phyloP scores from a whole-genome alignment of 192 early-diverging fungal species.

The Diversispora epigaea region DNA sequence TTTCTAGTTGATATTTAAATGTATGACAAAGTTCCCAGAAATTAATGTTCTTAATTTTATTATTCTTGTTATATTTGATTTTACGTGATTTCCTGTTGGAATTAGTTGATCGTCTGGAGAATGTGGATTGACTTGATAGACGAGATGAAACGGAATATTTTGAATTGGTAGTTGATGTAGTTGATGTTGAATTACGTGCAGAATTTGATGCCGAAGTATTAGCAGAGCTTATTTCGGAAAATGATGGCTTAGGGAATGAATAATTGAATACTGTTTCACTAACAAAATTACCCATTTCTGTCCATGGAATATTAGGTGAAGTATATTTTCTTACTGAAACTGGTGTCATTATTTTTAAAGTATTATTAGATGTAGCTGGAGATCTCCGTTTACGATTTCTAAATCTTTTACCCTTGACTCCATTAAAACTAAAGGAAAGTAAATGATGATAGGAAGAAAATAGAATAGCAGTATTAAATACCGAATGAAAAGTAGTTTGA shows the following conservation, averaged over 20 bases:
- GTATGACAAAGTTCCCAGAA: constrained; percentile 8
- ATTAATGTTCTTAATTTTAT: neutral
- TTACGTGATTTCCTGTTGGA: no score
- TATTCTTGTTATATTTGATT: neutral
- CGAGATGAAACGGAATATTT: neutral
- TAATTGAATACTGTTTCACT: neutral
- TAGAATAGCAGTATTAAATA: constrained; percentile 11
- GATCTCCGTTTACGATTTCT: neutral
- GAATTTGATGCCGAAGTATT: neutral
- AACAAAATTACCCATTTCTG: neutral
- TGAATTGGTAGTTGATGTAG: neutral
- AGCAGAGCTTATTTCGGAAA: neutral
- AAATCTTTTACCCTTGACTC: neutral
- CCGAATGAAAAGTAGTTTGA: neutral
- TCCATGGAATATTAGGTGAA: neutral
- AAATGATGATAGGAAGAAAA: constrained; percentile 9
- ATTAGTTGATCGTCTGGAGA: no score
- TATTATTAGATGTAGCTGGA: neutral
- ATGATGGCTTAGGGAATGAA: neutral
- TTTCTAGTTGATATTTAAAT: neutral
- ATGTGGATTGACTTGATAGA: no score
- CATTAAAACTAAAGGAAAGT: neutral
- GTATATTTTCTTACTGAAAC: neutral
- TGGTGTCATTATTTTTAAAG: neutral
- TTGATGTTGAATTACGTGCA: neutral